Conservation (phyloP, 257 asterid genomes). For the Pogostemon cablin region DNA sequence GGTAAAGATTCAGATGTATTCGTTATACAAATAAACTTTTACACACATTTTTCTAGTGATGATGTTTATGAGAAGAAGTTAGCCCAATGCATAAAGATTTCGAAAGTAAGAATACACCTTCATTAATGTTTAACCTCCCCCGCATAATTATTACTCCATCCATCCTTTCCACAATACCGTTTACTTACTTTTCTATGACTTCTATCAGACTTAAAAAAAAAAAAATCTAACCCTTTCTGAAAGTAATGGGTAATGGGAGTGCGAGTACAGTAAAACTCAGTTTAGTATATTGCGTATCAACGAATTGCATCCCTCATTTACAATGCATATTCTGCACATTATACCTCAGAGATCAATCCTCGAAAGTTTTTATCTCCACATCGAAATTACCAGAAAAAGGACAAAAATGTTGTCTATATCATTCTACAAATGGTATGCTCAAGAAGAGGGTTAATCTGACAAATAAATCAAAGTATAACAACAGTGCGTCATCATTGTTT, state of each 20-base stretch:
- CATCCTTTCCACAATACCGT: too few species aligned
- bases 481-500: conserved; percentile 16
- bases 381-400: conserved; percentile 25
- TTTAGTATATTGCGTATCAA: conserved; percentile 3
- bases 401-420: conserved; percentile 25
- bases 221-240: neutral
- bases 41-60: too few species aligned
- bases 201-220: too few species aligned
- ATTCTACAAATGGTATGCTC: conserved; percentile 29
- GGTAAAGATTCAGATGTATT: too few species aligned
- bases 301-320: conserved; percentile 22
- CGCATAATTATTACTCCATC: too few species aligned
- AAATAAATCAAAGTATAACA: conserved; percentile 33
- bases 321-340: conserved; percentile 18
- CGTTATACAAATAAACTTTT: too few species aligned
- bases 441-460: conserved; percentile 25
- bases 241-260: neutral
- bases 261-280: neutral
- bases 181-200: too few species aligned
- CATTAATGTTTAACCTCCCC: too few species aligned
- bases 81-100: too few species aligned
- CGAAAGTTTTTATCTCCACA: conserved; percentile 19
- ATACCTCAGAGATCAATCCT: neutral
- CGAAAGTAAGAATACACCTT: too few species aligned
- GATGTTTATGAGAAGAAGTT: too few species aligned